phyloP scores from a whole-genome alignment of 805 yeast species.

The Isabelozyma gotoi region DNA sequence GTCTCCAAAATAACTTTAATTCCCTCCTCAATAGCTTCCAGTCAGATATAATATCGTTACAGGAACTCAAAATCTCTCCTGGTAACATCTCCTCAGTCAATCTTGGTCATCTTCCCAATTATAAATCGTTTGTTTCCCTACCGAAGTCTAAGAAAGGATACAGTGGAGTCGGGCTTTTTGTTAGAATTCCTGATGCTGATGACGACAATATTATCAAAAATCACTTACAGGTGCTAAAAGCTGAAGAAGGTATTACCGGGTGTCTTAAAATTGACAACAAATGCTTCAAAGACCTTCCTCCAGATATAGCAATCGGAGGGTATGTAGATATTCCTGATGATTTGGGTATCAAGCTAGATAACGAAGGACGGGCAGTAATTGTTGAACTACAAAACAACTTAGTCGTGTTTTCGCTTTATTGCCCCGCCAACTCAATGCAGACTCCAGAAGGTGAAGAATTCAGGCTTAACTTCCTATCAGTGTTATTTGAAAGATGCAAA shows the following conservation, averaged over 20 bases:
- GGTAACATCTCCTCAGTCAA: conserved; percentile 31
- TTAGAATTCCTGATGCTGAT: conserved; percentile 47
- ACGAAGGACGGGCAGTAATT: conserved; percentile 82
- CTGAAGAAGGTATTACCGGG: conserved; percentile 94
- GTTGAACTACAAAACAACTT: conserved; percentile 66
- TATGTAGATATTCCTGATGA: conserved; percentile 49
- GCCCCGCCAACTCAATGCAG: conserved; percentile 86
- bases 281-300: conserved; percentile 14
- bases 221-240: conserved; percentile 58
- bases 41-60: conserved; percentile 82
- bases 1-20: conserved; percentile 35
- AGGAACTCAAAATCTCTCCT: conserved; percentile 68
- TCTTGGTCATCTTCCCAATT: conserved; percentile 56
- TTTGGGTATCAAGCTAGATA: conserved; percentile 53
- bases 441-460: conserved; percentile 65
- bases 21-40: conserved; percentile 51
- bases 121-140: conserved; percentile 63
- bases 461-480: conserved; percentile 56
- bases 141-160: conserved; percentile 77
- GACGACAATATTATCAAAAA: conserved; percentile 37
- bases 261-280: conserved; percentile 23
- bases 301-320: conserved; percentile 62
- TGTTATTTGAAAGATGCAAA: conserved; percentile 61
- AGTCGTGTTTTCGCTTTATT: conserved; percentile 69
- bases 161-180: conserved; percentile 87